Percentiles rank a stretch among this genome's conserved stretches.
Conservation (phyloP, 1,284 basidiomycete genomes). For the Cerrena zonata region DNA sequence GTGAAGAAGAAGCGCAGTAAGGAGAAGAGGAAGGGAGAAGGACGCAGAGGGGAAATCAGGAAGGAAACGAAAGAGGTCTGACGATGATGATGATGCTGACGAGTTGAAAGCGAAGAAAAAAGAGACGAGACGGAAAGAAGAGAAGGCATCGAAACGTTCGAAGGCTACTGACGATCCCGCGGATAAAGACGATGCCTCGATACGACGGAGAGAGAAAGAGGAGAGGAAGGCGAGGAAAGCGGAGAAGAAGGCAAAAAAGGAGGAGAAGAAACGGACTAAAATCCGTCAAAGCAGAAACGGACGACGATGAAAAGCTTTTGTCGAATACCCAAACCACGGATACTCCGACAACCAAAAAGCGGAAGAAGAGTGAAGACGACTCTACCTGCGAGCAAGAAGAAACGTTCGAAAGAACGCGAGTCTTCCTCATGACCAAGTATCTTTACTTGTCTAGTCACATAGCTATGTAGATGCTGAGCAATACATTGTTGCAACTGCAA, state of each 20-base stretch:
- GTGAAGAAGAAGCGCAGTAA: slow-evolving; percentile 11
- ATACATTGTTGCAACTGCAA: neutral
- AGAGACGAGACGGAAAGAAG: slow-evolving; percentile 10
- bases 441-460: neutral
- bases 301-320: neutral
- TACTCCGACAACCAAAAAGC: neutral
- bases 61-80: slow-evolving; percentile 9
- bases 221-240: slow-evolving; percentile 21
- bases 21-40: slow-evolving; percentile 13
- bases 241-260: slow-evolving; percentile 22
- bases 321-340: neutral
- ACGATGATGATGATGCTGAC: slow-evolving; percentile 5
- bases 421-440: neutral
- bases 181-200: neutral
- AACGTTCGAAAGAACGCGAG: slow-evolving; percentile 4
- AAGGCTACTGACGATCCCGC: neutral
- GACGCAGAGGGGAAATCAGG: slow-evolving; percentile 1
- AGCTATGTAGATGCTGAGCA: neutral
- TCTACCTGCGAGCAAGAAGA: slow-evolving; percentile 10
- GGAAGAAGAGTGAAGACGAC: slow-evolving; percentile 2
- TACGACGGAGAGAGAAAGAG: slow-evolving; percentile 10
- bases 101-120: slow-evolving; percentile 4
- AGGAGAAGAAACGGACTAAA: slow-evolving; percentile 15
- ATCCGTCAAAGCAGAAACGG: too few relatives aligned
- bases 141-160: slow-evolving; percentile 3